Base-by-base conservation (phyloP, 257 asterid genomes). In the Oldenlandia corymbosa region DNA sequence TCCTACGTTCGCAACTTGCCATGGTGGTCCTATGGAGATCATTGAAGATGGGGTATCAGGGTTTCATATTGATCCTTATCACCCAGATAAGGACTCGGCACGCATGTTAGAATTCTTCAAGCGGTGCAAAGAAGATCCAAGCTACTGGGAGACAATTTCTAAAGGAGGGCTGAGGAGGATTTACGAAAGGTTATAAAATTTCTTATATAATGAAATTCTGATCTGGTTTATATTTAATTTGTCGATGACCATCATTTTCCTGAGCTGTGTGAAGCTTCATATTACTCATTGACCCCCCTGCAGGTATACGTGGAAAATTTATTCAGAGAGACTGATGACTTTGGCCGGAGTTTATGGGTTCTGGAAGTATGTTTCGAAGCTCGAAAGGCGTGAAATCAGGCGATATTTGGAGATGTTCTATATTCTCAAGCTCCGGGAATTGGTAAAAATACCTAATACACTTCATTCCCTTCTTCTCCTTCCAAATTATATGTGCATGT, bases 11-110 rank as follows among this genome's bases (percentile, higher is more conserved):
- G 97, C 97, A 28, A 93, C 99, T 23, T 75, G 82, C 76, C 95
- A 93, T 46, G 99, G 99, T 16, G 99, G 99, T 32, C 99, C 99
- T 0, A 46, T 78, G 79, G 99, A 93, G 80, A 93, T 93, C n/a
- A 93, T 93, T 12, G 95, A 90, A 81, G 71, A 87, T 30, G 95
- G 95, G 42, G 17, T 80, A 26, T 93, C 97, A 0, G 99, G 99
- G 18, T 93, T 90, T 68, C 94, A 86, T 68, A 84, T 90, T 10
- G 97, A 93, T 73, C 99, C 99, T 0, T 93, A 93, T 72, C 96
- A 93, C 69, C 93, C 96, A 0, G 92, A 86, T 23, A 84, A 83
- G 65, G 88, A 87, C 32, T 76, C 89, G 42, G 78, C 69, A 5
- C 60, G 69, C 39, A 84, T 93, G 94, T 79, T 72, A 3, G 82